These are phyloP conservation scores for Candida sojae DNA, from an alignment of 1,139 yeast genomes.

Conservation along the genomic window DNA sequence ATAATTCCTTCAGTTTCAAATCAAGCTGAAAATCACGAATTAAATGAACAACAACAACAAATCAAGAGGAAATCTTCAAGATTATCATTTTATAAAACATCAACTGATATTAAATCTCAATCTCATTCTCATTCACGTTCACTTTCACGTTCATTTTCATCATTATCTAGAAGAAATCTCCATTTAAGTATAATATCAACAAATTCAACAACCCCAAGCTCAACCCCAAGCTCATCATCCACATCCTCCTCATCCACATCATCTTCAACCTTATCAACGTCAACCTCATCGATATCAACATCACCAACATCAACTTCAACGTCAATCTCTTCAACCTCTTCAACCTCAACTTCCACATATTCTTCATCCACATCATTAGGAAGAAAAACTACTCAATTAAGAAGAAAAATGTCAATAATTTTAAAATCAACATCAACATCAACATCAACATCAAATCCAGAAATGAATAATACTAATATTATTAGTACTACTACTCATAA, in stretches of 20 bases:
- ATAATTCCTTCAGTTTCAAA: slow-evolving; percentile 28
- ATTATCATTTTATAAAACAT: too few relatives aligned
- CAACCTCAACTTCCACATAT: background rate
- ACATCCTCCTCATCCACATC: too few relatives aligned
- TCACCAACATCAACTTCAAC: too few relatives aligned
- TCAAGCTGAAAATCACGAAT: slow-evolving; percentile 28
- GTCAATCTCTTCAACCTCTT: too few relatives aligned
- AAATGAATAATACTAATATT: background rate
- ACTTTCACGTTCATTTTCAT: too few relatives aligned
- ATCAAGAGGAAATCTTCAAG: too few relatives aligned
- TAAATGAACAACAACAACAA: slow-evolving; percentile 15
- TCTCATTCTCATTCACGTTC: too few relatives aligned
- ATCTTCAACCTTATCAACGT: too few relatives aligned
- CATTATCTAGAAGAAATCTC: slow-evolving; percentile 4
- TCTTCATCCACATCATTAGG: background rate
- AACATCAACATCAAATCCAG: background rate
- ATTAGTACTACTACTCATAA: background rate
- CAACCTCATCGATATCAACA: too few relatives aligned
- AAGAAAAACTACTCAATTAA: background rate
- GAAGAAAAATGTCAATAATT: background rate
- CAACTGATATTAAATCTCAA: too few relatives aligned
- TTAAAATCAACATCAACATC: background rate
- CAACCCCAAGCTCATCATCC: too few relatives aligned
- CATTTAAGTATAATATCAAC: background rate
- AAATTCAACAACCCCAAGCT: too few relatives aligned